Conservation (phyloP, 2,329 filamentous ascomycete genomes). For the Colletotrichum horii region DNA sequence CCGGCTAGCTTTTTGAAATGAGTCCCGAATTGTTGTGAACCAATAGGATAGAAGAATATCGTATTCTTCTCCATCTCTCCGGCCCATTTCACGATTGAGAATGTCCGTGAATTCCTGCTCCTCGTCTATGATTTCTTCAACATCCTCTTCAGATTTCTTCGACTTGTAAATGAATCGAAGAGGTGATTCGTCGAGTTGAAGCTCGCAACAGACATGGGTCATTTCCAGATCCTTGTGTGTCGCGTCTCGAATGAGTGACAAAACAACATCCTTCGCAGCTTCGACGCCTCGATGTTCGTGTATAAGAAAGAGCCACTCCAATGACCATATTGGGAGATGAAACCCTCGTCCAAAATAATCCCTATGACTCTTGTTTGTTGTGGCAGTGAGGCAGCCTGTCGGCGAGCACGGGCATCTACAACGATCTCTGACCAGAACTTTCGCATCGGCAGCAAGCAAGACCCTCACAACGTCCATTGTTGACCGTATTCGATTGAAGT, state of each 20-base stretch:
- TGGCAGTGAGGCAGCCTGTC: background rate
- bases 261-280: background rate
- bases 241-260: background rate
- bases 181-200: background rate
- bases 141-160: background rate
- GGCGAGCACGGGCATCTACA: background rate
- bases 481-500: accelerated
- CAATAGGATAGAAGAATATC: accelerated
- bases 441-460: background rate
- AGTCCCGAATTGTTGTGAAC: accelerated
- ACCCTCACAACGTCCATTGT: background rate
- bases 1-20: background rate
- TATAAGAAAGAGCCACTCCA: background rate
- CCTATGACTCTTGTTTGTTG: accelerated
- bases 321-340: background rate
- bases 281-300: background rate
- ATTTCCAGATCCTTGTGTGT: background rate
- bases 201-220: background rate
- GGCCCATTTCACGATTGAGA: background rate
- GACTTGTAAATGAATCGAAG: accelerated
- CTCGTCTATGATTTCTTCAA: background rate
- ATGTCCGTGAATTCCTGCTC: background rate
- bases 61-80: accelerated
- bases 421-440: background rate
- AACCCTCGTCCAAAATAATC: accelerated